Evolutionary conservation across 2,329 filamentous ascomycete species (phyloP), one percentile per base, ranked within the genome.

Genomic region (Fusarium dimerum): DNA sequence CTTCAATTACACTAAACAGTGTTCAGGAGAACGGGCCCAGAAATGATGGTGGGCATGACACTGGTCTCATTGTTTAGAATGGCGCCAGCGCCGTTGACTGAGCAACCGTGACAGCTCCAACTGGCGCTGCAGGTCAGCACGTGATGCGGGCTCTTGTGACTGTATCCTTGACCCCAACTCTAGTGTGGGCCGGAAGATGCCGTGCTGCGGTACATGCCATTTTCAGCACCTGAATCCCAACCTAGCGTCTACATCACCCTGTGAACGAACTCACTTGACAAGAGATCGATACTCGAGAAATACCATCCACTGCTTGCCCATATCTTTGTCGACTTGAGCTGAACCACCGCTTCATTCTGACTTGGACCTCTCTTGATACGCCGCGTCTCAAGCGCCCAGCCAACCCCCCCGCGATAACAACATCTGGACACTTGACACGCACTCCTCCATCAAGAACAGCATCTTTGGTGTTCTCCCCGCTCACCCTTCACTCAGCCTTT

Each of bases 151-250:
- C 56, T 48, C 46, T 45, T 40, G 45, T 46, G 50, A 54, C 41
- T 49, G 47, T 43, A 38, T 30, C 15, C 17, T 10, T 36, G 45
- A 46, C 42, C 53, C 52, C 50, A 48, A 54, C 48, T 50, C 54
- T 46, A 12, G 42, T 26, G 48, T 62, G 64, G 61, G 59, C 55
- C 66, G 66, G 67, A 64, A 66, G 62, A 60, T 68, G 55, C 62
- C 61, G 59, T 64, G 50, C 51, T 62, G 59, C 58, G 54, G 56
- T 59, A 52, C 61, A 59, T 61, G 62, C 61, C 67, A 59, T 68
- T 68, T 68, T 67, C 66, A 64, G 60, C 64, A 61, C 68, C 66
- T 68, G 61, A 65, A 62, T 60, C 67, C 56, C 56, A 61, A 65
- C 64, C 66, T 55, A 65, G 68, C 60, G 50, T 60, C 55, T 57